phyloP scores from a whole-genome alignment of 176 grass and related monocot genomes.

The Eragrostis curvula region DNA sequence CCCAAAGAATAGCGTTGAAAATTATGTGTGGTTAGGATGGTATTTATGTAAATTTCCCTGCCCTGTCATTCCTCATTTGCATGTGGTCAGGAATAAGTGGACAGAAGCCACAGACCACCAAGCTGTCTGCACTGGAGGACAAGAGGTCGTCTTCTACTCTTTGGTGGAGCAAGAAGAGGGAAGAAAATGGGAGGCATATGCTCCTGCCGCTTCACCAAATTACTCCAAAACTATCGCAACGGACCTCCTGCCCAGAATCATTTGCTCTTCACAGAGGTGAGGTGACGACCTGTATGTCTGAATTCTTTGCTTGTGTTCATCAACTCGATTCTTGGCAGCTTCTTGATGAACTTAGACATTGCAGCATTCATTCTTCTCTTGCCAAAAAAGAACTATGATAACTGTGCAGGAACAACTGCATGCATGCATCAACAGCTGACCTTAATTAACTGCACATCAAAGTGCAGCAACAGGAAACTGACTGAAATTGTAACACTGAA shows the following conservation, averaged over 20 bases:
- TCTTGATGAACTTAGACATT: conserved; percentile 9
- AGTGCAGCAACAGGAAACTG: background rate
- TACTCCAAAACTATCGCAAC: background rate
- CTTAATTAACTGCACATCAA: background rate
- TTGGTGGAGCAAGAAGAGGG: conserved; percentile 2
- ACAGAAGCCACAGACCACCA: background rate
- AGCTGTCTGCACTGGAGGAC: background rate
- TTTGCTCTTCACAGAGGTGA: conserved; percentile 47
- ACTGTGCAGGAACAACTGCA: background rate
- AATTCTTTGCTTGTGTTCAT: background rate
- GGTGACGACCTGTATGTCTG: background rate
- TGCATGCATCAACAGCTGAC: background rate
- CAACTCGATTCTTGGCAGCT: background rate
- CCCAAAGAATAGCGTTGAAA: background rate
- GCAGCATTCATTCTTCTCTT: background rate
- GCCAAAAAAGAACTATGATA: background rate
- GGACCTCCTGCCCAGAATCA: background rate
- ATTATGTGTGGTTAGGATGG: background rate
- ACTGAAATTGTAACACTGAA: conserved; percentile 37
- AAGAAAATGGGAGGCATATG: conserved; percentile 36
- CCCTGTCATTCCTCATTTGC: background rate
- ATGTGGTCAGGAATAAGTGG: conserved; percentile 42
- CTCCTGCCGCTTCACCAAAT: conserved; percentile 39
- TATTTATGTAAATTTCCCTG: background rate
- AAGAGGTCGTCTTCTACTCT: background rate